phyloP scores from a whole-genome alignment of 371 early-diverging fungal species.

The Mortierella sp. region DNA sequence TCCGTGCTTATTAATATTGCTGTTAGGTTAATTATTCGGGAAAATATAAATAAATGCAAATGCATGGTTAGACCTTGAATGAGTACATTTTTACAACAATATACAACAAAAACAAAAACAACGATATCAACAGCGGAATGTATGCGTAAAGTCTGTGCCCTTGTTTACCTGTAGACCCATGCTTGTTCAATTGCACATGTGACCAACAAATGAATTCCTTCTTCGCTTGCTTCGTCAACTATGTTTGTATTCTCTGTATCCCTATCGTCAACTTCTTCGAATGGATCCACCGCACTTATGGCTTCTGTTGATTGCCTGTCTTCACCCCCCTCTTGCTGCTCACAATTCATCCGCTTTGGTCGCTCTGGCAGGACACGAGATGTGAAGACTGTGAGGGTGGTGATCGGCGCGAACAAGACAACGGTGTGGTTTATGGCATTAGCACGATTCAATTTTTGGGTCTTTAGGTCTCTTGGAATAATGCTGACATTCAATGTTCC shows the following conservation, averaged over 20 bases:
- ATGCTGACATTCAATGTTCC: slow-evolving; percentile 67
- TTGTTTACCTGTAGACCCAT: slow-evolving; percentile 65
- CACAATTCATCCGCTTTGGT: slow-evolving; percentile 14
- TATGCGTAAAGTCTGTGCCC: not conserved
- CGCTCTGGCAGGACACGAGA: slow-evolving; percentile 43
- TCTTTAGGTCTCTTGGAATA: slow-evolving; percentile 63
- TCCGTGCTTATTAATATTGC: slow-evolving; percentile 62
- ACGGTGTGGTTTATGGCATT: slow-evolving; percentile 32
- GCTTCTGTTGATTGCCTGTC: not conserved
- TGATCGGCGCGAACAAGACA: slow-evolving; percentile 50
- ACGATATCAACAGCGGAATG: not conserved
- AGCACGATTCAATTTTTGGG: slow-evolving; percentile 40
- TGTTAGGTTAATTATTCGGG: slow-evolving; percentile 7
- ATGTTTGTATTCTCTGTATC: not conserved
- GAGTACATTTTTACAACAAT: too few species aligned
- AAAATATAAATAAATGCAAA: not conserved
- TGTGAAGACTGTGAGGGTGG: slow-evolving; percentile 33
- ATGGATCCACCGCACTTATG: not conserved
- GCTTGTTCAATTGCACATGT: slow-evolving; percentile 77
- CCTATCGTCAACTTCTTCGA: slow-evolving; percentile 3
- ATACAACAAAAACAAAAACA: too few species aligned
- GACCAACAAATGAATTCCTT: slow-evolving; percentile 66
- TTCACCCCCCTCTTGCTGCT: not conserved
- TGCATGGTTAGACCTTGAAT: too few species aligned
- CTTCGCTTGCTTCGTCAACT: slow-evolving; percentile 9